Conservation (phyloP, 108 stramenopile genomes). For the Nitzschia sp. region DNA sequence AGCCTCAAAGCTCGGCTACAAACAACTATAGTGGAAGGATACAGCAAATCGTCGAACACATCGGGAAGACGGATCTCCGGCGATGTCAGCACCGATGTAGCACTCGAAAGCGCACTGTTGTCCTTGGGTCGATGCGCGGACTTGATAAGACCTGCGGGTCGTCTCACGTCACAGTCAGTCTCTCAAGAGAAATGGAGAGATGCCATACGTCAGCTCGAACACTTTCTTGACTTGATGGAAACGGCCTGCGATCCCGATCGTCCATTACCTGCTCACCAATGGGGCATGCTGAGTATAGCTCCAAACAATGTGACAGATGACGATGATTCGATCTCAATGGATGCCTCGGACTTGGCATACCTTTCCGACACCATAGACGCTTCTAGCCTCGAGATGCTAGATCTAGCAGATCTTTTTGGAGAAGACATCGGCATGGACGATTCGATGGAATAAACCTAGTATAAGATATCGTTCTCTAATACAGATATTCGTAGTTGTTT, state of each 20-base stretch:
- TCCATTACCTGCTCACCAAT: constrained; percentile 56
- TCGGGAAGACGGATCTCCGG: constrained; percentile 32
- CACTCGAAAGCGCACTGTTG: constrained; percentile 72
- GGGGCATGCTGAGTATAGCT: constrained; percentile 53
- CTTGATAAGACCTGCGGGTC: constrained; percentile 76
- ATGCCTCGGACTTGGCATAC: too few species aligned
- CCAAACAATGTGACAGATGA: background rate
- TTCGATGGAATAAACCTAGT: constrained; percentile 4
- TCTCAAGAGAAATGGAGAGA: constrained; percentile 57
- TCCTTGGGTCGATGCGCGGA: constrained; percentile 75
- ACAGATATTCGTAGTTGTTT: too few species aligned
- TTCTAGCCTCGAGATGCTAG: background rate
- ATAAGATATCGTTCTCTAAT: too few species aligned
- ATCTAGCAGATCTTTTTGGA: background rate
- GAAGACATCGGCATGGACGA: constrained; percentile 2
- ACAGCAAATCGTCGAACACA: constrained; percentile 30
- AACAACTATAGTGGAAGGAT: constrained; percentile 41
- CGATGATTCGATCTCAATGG: too few species aligned
- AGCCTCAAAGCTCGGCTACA: constrained; percentile 26
- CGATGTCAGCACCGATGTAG: constrained; percentile 54
- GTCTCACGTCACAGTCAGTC: constrained; percentile 51
- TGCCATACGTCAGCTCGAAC: constrained; percentile 58
- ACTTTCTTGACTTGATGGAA: constrained; percentile 59
- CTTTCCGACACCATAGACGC: too few species aligned
- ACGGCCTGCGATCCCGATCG: constrained; percentile 74